Percentiles rank a stretch among this genome's conserved stretches.
phyloP scores from a whole-genome alignment of 371 early-diverging fungal species.

The Massospora cicadina region DNA sequence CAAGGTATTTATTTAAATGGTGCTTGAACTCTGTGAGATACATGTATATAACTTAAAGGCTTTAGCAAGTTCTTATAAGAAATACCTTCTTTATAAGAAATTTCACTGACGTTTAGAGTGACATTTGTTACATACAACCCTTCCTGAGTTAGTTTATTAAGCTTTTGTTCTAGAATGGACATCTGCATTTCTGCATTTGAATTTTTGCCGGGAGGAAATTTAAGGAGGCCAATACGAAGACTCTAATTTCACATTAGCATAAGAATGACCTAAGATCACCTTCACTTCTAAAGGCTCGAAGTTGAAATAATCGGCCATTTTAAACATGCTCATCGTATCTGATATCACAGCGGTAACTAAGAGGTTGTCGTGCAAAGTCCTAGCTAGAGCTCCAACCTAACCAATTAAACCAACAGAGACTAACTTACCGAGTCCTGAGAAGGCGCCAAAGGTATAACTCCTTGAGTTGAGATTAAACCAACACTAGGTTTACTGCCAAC shows the following conservation, averaged over 20 bases:
- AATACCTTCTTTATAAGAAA: background rate
- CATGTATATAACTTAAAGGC: background rate
- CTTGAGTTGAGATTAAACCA: constrained; percentile 16
- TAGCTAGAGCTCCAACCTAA: background rate
- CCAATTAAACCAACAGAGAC: background rate
- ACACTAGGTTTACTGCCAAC: constrained; percentile 19
- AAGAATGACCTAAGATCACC: too few species aligned
- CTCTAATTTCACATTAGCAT: too few species aligned
- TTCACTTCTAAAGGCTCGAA: too few species aligned
- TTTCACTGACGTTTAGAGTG: background rate
- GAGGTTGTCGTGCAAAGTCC: background rate
- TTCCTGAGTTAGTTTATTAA: too few species aligned
- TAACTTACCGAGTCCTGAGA: constrained; percentile 15
- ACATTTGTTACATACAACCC: background rate
- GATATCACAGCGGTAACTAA: background rate
- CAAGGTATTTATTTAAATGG: background rate
- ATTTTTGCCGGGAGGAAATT: too few species aligned
- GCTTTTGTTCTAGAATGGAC: too few species aligned
- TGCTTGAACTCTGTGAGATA: background rate
- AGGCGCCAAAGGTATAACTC: constrained; percentile 18
- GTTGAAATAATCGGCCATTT: too few species aligned
- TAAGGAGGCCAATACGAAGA: too few species aligned
- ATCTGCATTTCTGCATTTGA: too few species aligned
- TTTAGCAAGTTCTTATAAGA: background rate
- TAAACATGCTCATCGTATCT: background rate